These are phyloP conservation scores for Arachis monticola DNA, from an alignment of 331 rosid genomes.

Conservation along the genomic window DNA sequence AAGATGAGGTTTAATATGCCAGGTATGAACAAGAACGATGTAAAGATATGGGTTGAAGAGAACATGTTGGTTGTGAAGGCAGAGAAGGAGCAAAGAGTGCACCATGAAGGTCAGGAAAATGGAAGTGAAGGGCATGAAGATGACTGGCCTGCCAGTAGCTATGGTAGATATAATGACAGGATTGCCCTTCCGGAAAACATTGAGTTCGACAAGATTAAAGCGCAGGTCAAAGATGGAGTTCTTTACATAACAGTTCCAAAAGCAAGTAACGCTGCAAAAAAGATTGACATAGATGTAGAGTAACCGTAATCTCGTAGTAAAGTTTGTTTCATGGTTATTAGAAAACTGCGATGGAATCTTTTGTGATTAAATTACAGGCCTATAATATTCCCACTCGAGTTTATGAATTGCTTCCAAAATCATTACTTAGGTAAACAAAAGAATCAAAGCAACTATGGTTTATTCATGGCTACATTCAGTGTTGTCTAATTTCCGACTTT, in stretches of 20 bases:
- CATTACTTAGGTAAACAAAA: too few relatives aligned
- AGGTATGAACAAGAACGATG: conserved; percentile 47
- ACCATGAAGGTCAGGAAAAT: conserved; percentile 37
- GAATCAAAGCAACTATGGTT: not conserved
- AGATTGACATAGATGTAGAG: conserved; percentile 38
- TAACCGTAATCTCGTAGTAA: not conserved
- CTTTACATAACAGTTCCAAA: conserved; percentile 44
- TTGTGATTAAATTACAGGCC: too few relatives aligned
- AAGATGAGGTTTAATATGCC: conserved; percentile 45
- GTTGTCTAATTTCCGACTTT: conserved; percentile 9
- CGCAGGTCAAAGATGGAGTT: conserved; percentile 42
- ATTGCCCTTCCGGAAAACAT: conserved; percentile 39
- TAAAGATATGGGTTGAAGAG: conserved; percentile 47
- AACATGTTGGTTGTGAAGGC: conserved; percentile 45
- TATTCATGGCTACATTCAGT: conserved; percentile 7
- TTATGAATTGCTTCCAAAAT: too few relatives aligned
- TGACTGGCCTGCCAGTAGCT: conserved; percentile 41
- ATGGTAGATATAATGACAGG: conserved; percentile 41
- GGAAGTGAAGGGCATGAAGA: conserved; percentile 14
- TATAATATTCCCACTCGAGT: too few relatives aligned
- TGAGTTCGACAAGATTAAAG: conserved; percentile 46
- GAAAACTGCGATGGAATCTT: too few relatives aligned
- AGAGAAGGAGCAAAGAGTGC: conserved; percentile 24
- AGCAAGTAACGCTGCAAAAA: conserved; percentile 22
- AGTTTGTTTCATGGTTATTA: too few relatives aligned